Conservation (phyloP, 257 asterid genomes). For the Nicotiana noctiflora region DNA sequence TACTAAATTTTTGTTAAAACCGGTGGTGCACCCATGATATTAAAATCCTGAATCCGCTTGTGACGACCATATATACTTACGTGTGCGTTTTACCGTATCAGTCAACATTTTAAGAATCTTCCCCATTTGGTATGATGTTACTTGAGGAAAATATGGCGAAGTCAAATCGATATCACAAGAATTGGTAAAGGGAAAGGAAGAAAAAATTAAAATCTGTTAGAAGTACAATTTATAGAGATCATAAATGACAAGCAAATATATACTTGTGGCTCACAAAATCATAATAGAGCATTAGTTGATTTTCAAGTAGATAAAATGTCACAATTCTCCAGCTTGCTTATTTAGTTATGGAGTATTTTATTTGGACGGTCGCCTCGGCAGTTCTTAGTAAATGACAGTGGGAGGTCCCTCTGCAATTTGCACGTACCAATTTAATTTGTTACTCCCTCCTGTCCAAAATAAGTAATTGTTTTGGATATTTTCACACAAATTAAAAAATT, state of each 20-base stretch:
- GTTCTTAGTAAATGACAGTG: neutral
- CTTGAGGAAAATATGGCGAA: neutral
- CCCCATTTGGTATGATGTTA: no score
- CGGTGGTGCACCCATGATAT: no score
- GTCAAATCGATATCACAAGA: neutral
- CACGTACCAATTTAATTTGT: neutral
- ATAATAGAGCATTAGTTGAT: neutral
- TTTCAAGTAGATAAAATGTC: neutral
- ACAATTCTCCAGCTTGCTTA: neutral
- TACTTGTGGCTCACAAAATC: neutral
- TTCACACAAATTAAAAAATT: no score
- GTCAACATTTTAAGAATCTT: no score
- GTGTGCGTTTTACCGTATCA: no score
- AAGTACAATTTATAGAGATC: neutral
- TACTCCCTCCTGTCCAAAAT: no score
- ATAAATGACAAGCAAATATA: neutral
- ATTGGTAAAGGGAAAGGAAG: neutral
- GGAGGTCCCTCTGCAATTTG: neutral
- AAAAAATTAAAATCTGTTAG: neutral
- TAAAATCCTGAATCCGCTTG: no score
- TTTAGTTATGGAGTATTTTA: neutral
- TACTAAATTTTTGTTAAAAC: no score
- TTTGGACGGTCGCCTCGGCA: neutral
- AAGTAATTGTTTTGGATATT: no score
- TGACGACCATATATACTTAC: no score